Evolutionary conservation across 305 asterid species (phyloP).

Genomic region (Solanum chacoense): DNA sequence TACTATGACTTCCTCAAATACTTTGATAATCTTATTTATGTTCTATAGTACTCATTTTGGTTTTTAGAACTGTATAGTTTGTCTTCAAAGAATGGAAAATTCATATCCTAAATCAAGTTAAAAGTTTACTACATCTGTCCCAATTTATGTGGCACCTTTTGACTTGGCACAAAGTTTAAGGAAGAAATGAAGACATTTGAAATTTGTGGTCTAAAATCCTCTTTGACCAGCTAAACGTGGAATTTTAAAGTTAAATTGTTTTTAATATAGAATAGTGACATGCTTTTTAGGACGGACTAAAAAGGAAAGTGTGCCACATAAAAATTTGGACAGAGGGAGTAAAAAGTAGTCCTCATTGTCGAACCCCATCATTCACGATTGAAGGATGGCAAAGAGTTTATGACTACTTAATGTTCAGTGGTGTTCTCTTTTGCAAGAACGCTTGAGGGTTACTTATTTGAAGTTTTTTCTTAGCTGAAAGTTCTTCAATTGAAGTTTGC

Average conservation of each 20-base stretch:
- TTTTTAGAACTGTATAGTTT: not conserved
- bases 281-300: not conserved
- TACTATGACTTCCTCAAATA: not conserved
- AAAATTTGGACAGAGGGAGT: not conserved
- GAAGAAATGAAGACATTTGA: not conserved
- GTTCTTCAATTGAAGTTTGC: not conserved
- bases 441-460: not conserved
- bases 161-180: not conserved
- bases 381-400: not conserved
- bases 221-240: not conserved
- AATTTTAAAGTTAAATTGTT: no score
- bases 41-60: not conserved
- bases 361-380: not conserved
- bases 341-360: not conserved
- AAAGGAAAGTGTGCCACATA: not conserved
- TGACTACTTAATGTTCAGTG: not conserved
- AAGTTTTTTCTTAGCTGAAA: not conserved
- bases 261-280: not conserved
- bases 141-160: not conserved
- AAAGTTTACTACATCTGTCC: not conserved
- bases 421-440: not conserved
- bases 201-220: not conserved
- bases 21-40: not conserved
- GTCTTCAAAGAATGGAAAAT: not conserved
- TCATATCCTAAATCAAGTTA: not conserved